phyloP scores from a whole-genome alignment of 805 yeast species.

The Ogataea minuta region DNA sequence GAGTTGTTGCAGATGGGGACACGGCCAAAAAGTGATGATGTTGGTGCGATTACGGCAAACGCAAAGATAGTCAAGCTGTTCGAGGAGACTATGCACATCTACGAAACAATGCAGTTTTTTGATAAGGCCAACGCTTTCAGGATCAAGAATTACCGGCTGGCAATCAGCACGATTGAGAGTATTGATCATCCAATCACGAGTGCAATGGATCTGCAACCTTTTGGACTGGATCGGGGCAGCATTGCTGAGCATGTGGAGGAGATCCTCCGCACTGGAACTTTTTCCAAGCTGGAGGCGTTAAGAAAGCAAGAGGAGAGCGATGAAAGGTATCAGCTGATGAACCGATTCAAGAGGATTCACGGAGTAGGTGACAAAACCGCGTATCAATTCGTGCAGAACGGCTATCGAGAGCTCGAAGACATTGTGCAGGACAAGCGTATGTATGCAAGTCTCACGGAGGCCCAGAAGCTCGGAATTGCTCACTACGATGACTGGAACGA shows the following conservation, averaged over 20 bases:
- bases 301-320: slow-evolving; percentile 18
- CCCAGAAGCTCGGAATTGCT: slow-evolving; percentile 40
- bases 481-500: slow-evolving; percentile 47
- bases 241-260: slow-evolving; percentile 47
- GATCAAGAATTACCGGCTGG: slow-evolving; percentile 38
- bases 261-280: slow-evolving; percentile 38
- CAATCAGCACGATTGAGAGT: slow-evolving; percentile 38
- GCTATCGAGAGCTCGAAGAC: slow-evolving; percentile 40
- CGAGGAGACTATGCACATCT: slow-evolving; percentile 31
- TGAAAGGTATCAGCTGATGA: slow-evolving; percentile 27
- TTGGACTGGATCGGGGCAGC: slow-evolving; percentile 41
- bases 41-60: slow-evolving; percentile 23
- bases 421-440: slow-evolving; percentile 19
- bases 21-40: not conserved
- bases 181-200: slow-evolving; percentile 32
- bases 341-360: slow-evolving; percentile 39
- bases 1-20: slow-evolving; percentile 10
- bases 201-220: slow-evolving; percentile 37
- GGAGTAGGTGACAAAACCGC: slow-evolving; percentile 51
- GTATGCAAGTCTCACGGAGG: slow-evolving; percentile 20
- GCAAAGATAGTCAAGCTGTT: slow-evolving; percentile 32
- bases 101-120: slow-evolving; percentile 20
- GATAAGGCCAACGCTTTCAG: slow-evolving; percentile 20
- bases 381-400: slow-evolving; percentile 37
- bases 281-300: slow-evolving; percentile 21